Conservation (phyloP, 2,329 filamentous ascomycete species). For the Blumeria graminis region DNA sequence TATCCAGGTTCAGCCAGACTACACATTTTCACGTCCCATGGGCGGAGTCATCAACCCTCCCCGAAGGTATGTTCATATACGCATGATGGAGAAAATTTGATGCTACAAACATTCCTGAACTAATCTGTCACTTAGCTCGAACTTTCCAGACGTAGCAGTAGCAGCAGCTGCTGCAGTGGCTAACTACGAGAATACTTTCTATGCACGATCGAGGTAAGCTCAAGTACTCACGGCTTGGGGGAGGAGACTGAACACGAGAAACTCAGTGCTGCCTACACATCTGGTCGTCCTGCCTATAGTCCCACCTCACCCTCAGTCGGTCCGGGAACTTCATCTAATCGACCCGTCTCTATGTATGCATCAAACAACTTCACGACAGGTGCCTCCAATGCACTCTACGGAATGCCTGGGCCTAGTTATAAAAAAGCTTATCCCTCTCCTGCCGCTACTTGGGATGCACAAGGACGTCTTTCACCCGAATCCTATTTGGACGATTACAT, state of each 20-base stretch:
- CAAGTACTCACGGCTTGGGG: conserved; percentile 1
- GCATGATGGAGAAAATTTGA: conserved; percentile 2
- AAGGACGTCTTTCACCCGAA: conserved; percentile 15
- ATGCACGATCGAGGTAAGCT: conserved; percentile 14
- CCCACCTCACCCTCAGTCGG: conserved; percentile 7
- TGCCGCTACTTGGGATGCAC: conserved; percentile 13
- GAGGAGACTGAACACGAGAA: conserved; percentile 11
- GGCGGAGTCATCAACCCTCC: conserved; percentile 10
- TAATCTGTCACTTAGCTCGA: conserved; percentile 11
- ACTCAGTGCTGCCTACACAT: conserved; percentile 12
- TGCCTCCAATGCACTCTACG: conserved; percentile 12
- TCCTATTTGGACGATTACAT: conserved; percentile 17
- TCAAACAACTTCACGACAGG: conserved; percentile 12
- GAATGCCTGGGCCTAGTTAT: conserved; percentile 13
- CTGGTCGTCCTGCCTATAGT: conserved; percentile 12
- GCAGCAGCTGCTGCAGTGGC: conserved; percentile 1
- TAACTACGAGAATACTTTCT: conserved; percentile 11
- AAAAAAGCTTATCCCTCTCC: conserved; percentile 12
- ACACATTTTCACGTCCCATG: conserved; percentile 10
- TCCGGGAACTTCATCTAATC: conserved; percentile 8
- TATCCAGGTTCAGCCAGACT: conserved; percentile 14
- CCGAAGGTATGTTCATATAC: conserved; percentile 10
- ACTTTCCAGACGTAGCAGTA: conserved; percentile 10
- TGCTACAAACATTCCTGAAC: conserved; percentile 4
- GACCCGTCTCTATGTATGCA: conserved; percentile 12